phyloP scores from a whole-genome alignment of 2,329 filamentous ascomycete genomes.

The Neopestalotiopsis sp. region DNA sequence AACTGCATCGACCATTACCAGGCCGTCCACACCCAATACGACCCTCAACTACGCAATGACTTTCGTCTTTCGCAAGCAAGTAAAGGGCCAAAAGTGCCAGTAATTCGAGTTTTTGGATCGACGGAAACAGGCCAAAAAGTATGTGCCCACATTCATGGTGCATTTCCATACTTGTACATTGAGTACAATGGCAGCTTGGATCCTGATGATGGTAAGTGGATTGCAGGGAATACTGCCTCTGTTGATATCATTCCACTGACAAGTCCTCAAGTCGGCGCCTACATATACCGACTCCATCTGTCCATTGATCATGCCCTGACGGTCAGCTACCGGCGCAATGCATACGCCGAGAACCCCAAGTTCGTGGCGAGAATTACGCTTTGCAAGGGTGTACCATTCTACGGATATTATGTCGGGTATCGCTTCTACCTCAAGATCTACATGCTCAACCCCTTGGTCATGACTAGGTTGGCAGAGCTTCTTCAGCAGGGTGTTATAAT shows the following conservation, averaged over 20 bases:
- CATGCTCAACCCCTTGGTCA: slow-evolving; percentile 84
- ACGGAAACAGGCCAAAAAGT: slow-evolving; percentile 96
- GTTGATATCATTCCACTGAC: neutral
- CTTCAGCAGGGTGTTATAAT: slow-evolving; percentile 88
- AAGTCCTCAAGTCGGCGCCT: slow-evolving; percentile 65
- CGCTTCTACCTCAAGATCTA: slow-evolving; percentile 93
- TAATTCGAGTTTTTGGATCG: slow-evolving; percentile 89
- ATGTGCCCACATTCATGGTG: slow-evolving; percentile 93
- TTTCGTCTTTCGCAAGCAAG: slow-evolving; percentile 62
- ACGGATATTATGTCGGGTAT: slow-evolving; percentile 93
- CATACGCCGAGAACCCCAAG: slow-evolving; percentile 66
- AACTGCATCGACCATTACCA: slow-evolving; percentile 98
- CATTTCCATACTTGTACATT: slow-evolving; percentile 94
- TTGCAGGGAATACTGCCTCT: neutral
- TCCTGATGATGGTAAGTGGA: slow-evolving; percentile 67
- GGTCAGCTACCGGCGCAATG: slow-evolving; percentile 80
- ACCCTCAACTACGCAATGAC: slow-evolving; percentile 77
- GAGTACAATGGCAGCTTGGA: slow-evolving; percentile 77
- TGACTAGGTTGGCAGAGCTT: slow-evolving; percentile 86
- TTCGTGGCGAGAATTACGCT: slow-evolving; percentile 92
- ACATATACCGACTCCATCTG: slow-evolving; percentile 78
- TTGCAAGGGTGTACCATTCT: slow-evolving; percentile 93
- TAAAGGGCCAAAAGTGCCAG: slow-evolving; percentile 76
- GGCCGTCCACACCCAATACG: slow-evolving; percentile 76
- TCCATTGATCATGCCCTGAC: slow-evolving; percentile 92